Base-by-base conservation (phyloP, 2,329 filamentous ascomycete species). In the Botrytis galanthina region DNA sequence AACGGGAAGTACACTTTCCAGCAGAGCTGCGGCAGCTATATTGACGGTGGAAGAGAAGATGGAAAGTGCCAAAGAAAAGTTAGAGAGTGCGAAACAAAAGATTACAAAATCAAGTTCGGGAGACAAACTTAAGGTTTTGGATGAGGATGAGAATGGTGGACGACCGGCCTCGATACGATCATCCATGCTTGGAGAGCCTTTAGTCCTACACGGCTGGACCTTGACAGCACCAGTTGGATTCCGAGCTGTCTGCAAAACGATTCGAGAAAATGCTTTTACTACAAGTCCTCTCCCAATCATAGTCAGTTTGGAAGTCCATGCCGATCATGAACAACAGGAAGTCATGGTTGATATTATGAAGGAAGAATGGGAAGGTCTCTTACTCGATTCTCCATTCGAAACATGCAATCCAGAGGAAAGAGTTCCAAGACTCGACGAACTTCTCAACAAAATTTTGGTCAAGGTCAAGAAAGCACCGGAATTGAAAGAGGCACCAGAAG, bases 341-440 rank as follows among this genome's bases (percentile, higher is more conserved):
- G 87, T 92, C 69, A 98, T 98, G 93, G 95, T 97, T 18, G 88
- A 93, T 73, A 97, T 98, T 76, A 98, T 99, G 92, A 90, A 90
- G 76, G 90, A 97, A 77, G 92, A 93, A 76, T 99, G 95, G 94
- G 88, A 87, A 59, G 90, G 88, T 0, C 84, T 92, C 78, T 85
- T 98, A 9, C 85, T 98, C 18, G 90, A 93, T 35, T 78, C 83
- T 71, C 84, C 84, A 54, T 86, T 83, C 32, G 85, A 87, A 29
- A 74, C 74, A 4, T 81, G 80, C 67, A 74, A 82, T 76, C 85
- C 89, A 0, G 83, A 82, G 22, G 84, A 87, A 72, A 84, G 84
- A 8, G 87, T 95, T 39, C 92, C 93, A 0, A 87, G 89, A 46
- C 90, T 97, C 0, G 88, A 89, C 22, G 89, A 94, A 20, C 83